Evolutionary conservation across 495 filamentous ascomycete genomes (phyloP), one percentile per base, ranked within the genome.

Genomic region (Neohortaea acidophila): DNA sequence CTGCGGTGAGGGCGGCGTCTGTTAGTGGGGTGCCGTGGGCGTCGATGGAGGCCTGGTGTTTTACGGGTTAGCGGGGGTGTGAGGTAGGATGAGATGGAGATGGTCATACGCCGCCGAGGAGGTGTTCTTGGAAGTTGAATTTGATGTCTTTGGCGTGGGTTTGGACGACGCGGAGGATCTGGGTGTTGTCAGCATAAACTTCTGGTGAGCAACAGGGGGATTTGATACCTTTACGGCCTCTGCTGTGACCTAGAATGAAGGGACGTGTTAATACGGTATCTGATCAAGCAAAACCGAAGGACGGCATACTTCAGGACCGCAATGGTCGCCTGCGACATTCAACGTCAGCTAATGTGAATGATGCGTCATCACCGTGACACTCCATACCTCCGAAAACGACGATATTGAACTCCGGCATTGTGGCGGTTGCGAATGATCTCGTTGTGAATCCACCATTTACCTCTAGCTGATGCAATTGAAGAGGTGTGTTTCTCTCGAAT

Each of bases 121-220:
- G 70, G 51, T 94, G 87, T 36, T 93, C 75, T 59, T 94, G 73
- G 49, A 94, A 78, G 57, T 96, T 80, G 65, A 97, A 94, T 48
- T 75, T 70, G 52, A 80, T 65, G 49, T 73, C 69, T 44, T 75
- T 63, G 46, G 72, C 73, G 43, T 60, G 57, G 44, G 73, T 69
- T 59, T 91, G 78, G 41, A 97, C 60, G 7, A 77, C 70, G 39
- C 75, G 75, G 54, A 97, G 72, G 46, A 81, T 60, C 80, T 85
- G 51, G 12, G 11, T 9, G 6, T 15, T 9, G 14, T 32, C 17
- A 32, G 29, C 14, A 27, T 18, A 18, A n/a, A n/a, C n/a, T n/a
- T n/a, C n/a, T n/a, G n/a, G n/a, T n/a, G n/a, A n/a, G n/a, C n/a
- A n/a, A n/a, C n/a, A 8, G 21, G 3, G 4, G 17, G 6, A 39